Evolutionary conservation across 1,139 yeast genomes (phyloP).

Genomic region (Taphrina confusa): DNA sequence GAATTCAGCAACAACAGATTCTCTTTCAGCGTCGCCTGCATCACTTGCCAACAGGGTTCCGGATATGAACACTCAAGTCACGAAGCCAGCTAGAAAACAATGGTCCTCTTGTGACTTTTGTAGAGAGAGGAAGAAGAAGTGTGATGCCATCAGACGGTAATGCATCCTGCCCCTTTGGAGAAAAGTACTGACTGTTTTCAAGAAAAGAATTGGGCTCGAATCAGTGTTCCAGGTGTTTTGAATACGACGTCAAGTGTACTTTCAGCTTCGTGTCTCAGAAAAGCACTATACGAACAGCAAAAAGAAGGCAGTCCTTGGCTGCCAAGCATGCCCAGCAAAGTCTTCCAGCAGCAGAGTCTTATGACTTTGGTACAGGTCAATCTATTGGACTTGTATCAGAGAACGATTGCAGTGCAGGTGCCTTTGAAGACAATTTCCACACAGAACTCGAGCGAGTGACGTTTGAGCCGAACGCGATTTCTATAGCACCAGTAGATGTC

Average conservation of each 20-base stretch:
- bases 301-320: constrained; percentile 18
- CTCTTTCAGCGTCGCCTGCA: too few species aligned
- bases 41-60: too few species aligned
- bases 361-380: too few species aligned
- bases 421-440: too few species aligned
- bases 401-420: too few species aligned
- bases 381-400: too few species aligned
- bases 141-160: constrained; percentile 3
- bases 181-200: neutral
- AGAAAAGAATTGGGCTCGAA: constrained; percentile 7
- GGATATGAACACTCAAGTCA: neutral
- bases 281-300: constrained; percentile 1
- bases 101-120: constrained; percentile 32
- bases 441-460: too few species aligned
- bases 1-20: too few species aligned
- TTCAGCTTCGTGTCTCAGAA: constrained; percentile 19
- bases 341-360: neutral
- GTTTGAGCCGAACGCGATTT: too few species aligned
- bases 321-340: constrained; percentile 11
- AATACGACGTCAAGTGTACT: constrained; percentile 17
- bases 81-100: constrained; percentile 22
- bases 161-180: neutral
- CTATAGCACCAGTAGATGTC: too few species aligned
- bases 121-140: constrained; percentile 23
- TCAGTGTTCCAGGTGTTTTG: constrained; percentile 18